A percentile compares a stretch with the other conserved stretches of the same genome.
Evolutionary conservation across 2,329 filamentous ascomycete species (phyloP).

Genomic region (Gaeumannomyces sp.): DNA sequence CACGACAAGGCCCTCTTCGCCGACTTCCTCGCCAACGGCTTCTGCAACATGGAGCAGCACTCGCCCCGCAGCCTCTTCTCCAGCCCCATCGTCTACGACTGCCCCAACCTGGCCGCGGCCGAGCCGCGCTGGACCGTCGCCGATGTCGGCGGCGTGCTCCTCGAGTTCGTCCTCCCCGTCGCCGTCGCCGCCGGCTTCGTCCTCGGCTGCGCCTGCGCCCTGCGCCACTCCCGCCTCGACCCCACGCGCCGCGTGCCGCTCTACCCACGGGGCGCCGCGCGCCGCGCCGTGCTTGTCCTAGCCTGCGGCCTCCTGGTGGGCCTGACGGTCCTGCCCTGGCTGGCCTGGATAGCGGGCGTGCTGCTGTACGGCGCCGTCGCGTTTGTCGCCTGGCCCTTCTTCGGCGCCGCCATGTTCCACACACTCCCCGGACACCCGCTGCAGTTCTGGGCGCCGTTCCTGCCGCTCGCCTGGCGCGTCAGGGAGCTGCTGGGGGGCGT

Average conservation of each 20-base stretch:
- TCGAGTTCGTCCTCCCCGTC: background rate
- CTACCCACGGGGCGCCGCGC: too few species aligned
- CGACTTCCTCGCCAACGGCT: conserved; percentile 7
- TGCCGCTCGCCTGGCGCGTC: background rate
- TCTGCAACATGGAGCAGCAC: conserved; percentile 4
- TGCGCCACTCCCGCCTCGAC: background rate
- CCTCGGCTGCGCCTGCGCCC: background rate
- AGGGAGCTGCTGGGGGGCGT: background rate
- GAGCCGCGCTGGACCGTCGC: background rate
- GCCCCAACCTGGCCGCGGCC: background rate
- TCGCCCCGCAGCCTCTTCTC: background rate
- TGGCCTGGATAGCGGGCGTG: background rate
- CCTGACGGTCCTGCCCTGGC: background rate
- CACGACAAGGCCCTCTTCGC: background rate
- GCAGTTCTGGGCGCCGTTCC: background rate
- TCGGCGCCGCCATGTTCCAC: background rate
- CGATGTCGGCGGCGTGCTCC: background rate
- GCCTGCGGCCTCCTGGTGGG: background rate
- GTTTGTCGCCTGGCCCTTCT: background rate
- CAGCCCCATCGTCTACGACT: conserved; percentile 1
- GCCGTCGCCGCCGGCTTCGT: background rate
- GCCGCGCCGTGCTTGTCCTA: too few species aligned
- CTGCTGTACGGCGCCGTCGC: too few species aligned
- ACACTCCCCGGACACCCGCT: background rate
- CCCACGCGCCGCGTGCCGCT: background rate